phyloP scores from a whole-genome alignment of 495 filamentous ascomycete species.

The Thermothielavioides terrestris region DNA sequence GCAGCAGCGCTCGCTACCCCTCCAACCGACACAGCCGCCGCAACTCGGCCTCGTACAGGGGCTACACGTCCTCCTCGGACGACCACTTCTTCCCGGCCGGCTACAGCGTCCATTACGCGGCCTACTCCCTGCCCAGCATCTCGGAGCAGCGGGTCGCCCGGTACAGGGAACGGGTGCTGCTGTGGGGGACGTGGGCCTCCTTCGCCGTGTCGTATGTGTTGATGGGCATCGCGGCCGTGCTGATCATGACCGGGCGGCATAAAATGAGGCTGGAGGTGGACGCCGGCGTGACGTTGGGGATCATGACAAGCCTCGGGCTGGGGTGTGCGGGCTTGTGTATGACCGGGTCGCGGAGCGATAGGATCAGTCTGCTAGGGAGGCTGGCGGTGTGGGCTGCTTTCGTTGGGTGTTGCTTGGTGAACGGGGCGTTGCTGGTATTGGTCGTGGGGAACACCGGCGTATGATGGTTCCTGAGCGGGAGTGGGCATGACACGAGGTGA shows the following conservation, averaged over 20 bases:
- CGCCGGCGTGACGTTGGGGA: constrained; percentile 50
- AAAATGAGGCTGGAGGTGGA: constrained; percentile 50
- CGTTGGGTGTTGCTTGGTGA: constrained; percentile 37
- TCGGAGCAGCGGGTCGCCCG: constrained; percentile 30
- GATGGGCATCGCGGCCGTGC: constrained; percentile 42
- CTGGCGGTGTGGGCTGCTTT: constrained; percentile 40
- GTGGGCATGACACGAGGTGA: background rate
- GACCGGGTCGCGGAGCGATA: constrained; percentile 14
- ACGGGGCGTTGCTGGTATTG: constrained; percentile 43
- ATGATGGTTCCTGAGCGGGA: constrained; percentile 7
- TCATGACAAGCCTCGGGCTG: constrained; percentile 46
- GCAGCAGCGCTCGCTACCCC: background rate
- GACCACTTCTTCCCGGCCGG: constrained; percentile 27
- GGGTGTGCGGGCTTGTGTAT: constrained; percentile 45
- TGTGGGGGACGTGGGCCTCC: constrained; percentile 33
- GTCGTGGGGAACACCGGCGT: constrained; percentile 33
- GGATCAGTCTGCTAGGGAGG: constrained; percentile 29
- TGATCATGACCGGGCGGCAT: constrained; percentile 42
- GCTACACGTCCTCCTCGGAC: constrained; percentile 24
- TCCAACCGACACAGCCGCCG: constrained; percentile 17
- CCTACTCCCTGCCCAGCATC: constrained; percentile 35
- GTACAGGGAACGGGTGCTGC: constrained; percentile 41
- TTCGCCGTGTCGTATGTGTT: constrained; percentile 44
- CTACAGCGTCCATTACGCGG: constrained; percentile 36
- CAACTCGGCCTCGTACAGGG: constrained; percentile 16